Evolutionary conservation across 306 rosid genomes (phyloP), one percentile per base, ranked within the genome.

Genomic region (Begonia masoniana): DNA sequence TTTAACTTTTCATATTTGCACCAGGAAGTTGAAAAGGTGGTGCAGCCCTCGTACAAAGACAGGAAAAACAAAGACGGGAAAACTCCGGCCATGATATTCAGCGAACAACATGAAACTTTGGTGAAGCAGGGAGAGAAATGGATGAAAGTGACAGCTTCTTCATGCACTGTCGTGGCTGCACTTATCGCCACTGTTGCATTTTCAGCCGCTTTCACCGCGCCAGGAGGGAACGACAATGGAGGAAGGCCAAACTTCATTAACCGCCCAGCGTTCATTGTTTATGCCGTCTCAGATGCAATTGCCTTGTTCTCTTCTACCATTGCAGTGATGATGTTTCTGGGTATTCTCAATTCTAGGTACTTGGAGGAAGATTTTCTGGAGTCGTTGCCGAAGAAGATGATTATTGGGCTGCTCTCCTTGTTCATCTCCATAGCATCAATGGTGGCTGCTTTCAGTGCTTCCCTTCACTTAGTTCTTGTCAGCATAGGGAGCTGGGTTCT

Each of bases 131-230:
- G 77, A 1, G 62, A 81, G 43, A 68, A 81, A 47, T 81, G 82
- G 88, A 74, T 81, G 2, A 58, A 65, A 10, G 74, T 42, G 62
- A 78, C 83, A 7, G 59, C 85, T 9, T 69, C 71, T 60, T 78
- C 83, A 12, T 78, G 74, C 71, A 73, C 92, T 15, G 57, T 82
- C 1, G 83, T 82, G n/a, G 92, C 85, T 9, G 79, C 79, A 5
- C 79, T 78, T 6, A 70, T 78, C 4, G 85, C 86, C n/a, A 61
- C 81, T 0, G 83, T 82, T 5, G 81, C 86, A 35, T 82, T 82
- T 73, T 62, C 83, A 19, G 76, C 83, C 6, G 72, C 81, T 14
- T 63, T 85, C 9, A 54, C 83, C 10, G 59, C 73, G 12, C 92
- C 85, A 17, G 86, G 86, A 3, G 85, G 86, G 12, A 60, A 59